phyloP scores from a whole-genome alignment of 345 rosid genomes.

The Hypericum perforatum region DNA sequence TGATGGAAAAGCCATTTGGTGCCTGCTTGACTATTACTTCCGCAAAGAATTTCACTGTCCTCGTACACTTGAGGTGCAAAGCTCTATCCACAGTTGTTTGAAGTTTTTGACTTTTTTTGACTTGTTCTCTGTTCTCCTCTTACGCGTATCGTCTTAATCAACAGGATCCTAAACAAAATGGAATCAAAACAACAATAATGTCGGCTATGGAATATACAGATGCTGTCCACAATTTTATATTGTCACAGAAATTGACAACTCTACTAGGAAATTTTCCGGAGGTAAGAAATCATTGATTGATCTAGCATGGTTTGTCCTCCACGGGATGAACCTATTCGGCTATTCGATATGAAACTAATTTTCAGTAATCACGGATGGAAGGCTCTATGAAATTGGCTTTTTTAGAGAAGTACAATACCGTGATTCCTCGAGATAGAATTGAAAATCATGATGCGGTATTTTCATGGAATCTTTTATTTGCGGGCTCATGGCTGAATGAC shows the following conservation, averaged over 20 bases:
- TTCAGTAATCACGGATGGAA: too few relatives aligned
- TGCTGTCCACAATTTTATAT: conserved; percentile 71
- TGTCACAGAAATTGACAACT: conserved; percentile 70
- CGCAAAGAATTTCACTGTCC: conserved; percentile 63
- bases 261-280: conserved; percentile 86
- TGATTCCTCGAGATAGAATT: too few relatives aligned
- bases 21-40: conserved; percentile 87
- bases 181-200: conserved; percentile 57
- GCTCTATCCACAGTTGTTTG: neutral
- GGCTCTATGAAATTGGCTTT: too few relatives aligned
- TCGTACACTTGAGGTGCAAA: conserved; percentile 40
- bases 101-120: conserved; percentile 9
- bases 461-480: too few relatives aligned
- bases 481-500: too few relatives aligned
- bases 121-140: conserved; percentile 3
- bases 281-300: conserved; percentile 24
- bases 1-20: conserved; percentile 94
- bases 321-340: neutral
- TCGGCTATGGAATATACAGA: conserved; percentile 55
- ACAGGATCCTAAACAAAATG: conserved; percentile 38
- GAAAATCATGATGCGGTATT: too few relatives aligned
- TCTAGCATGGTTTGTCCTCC: too few relatives aligned
- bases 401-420: too few relatives aligned
- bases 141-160: too few relatives aligned
- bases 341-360: neutral